These are phyloP conservation scores for Casuarina cunninghamiana DNA, from an alignment of 306 rosid genomes.

Conservation along the genomic window DNA sequence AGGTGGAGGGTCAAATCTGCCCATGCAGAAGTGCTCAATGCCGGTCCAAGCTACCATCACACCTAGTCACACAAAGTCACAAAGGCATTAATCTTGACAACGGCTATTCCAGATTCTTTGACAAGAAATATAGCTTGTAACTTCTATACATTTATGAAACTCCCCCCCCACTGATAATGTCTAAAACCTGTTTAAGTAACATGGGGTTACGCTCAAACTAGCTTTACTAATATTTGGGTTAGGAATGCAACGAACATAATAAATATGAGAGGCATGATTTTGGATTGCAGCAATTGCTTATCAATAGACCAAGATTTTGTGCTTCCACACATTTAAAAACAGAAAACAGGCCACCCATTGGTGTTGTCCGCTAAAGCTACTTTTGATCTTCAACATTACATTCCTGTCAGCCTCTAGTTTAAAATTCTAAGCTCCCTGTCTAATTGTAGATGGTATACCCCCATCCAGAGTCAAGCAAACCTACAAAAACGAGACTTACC, in stretches of 20 bases:
- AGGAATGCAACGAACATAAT: slow-evolving; percentile 3
- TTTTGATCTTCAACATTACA: not conserved
- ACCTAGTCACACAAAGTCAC: slow-evolving; percentile 45
- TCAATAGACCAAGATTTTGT: not conserved
- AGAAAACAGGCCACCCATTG: not conserved
- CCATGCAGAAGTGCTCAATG: slow-evolving; percentile 78
- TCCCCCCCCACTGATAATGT: not conserved
- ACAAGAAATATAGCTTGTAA: not conserved
- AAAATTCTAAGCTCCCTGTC: not conserved
- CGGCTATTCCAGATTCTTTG: not conserved
- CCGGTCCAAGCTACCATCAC: slow-evolving; percentile 99
- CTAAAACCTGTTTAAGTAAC: not conserved
- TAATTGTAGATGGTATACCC: not conserved
- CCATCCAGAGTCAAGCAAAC: slow-evolving; percentile 27
- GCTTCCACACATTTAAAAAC: no score
- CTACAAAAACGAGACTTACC: slow-evolving; percentile 50
- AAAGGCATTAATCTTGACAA: not conserved
- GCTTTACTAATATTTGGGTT: not conserved
- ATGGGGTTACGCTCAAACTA: not conserved
- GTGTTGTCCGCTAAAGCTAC: not conserved
- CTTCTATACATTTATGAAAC: not conserved
- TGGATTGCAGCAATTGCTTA: not conserved
- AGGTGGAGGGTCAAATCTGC: slow-evolving; percentile 95
- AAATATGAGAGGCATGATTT: not conserved
- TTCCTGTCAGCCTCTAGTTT: not conserved